Percentiles rank a stretch among this genome's conserved stretches.
These are phyloP conservation scores for Hansenula sp. DNA, from an alignment of 1,139 yeast genomes.

Conservation along the genomic window DNA sequence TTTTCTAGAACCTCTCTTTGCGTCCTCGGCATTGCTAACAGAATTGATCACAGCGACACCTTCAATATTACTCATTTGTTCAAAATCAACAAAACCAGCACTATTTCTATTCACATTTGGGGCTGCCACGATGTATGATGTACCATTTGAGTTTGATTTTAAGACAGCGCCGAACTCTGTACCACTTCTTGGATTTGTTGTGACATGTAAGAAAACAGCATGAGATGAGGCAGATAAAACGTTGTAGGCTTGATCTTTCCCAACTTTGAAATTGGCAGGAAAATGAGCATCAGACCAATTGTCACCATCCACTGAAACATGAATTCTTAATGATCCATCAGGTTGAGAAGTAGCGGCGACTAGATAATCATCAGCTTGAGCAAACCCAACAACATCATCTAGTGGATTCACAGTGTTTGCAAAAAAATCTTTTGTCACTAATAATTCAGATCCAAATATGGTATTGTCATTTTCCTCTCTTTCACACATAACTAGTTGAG, in stretches of 20 bases:
- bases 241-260: conserved; percentile 76
- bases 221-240: conserved; percentile 71
- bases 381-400: conserved; percentile 58
- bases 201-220: conserved; percentile 79
- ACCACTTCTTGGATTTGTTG: conserved; percentile 51
- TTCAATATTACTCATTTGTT: conserved; percentile 76
- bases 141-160: conserved; percentile 94
- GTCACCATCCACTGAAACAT: conserved; percentile 75
- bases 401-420: conserved; percentile 31
- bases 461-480: conserved; percentile 31
- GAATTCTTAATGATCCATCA: conserved; percentile 50
- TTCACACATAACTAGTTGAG: conserved; percentile 64
- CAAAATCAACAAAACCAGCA: conserved; percentile 84
- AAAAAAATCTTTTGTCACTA: conserved; percentile 53
- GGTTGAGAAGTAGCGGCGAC: conserved; percentile 59
- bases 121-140: conserved; percentile 71
- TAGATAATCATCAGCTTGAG: conserved; percentile 63
- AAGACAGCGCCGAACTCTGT: conserved; percentile 82
- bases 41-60: conserved; percentile 78
- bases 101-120: conserved; percentile 70
- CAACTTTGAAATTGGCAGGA: conserved; percentile 64
- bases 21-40: conserved; percentile 52
- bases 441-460: conserved; percentile 35
- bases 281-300: conserved; percentile 76
- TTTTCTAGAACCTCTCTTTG: conserved; percentile 42